Evolutionary conservation across 202 grass and related monocot genomes (phyloP).

Genomic region (Digitaria exilis): DNA sequence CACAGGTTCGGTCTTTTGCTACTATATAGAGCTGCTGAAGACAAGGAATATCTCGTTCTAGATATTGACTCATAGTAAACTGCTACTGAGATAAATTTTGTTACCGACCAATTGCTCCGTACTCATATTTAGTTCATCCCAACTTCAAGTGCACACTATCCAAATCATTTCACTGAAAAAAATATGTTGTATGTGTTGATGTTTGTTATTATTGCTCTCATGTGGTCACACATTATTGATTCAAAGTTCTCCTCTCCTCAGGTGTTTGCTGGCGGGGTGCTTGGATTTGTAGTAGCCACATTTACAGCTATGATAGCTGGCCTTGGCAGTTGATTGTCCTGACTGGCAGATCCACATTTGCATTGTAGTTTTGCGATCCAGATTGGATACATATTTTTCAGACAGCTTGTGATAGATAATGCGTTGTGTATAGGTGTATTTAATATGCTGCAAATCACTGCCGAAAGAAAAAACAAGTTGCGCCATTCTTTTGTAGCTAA

Average conservation of each 20-base stretch:
- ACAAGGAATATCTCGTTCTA: conserved; percentile 9
- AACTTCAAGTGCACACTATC: too few relatives aligned
- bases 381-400: conserved; percentile 35
- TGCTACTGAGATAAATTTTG: background rate
- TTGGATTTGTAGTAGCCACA: conserved; percentile 78
- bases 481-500: conserved; percentile 55
- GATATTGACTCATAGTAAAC: background rate
- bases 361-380: conserved; percentile 44
- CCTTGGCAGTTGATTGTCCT: conserved; percentile 53
- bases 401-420: conserved; percentile 23
- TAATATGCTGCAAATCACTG: conserved; percentile 1
- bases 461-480: conserved; percentile 25
- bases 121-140: background rate
- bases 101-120: background rate
- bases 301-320: conserved; percentile 59
- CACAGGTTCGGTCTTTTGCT: conserved; percentile 69
- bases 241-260: conserved; percentile 29
- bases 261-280: conserved; percentile 70
- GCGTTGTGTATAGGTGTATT: conserved; percentile 36
- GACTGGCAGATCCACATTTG: conserved; percentile 1
- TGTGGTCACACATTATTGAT: conserved; percentile 2
- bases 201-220: conserved; percentile 11
- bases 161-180: background rate
- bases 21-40: background rate
- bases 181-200: background rate